Evolutionary conservation across 495 filamentous ascomycete genomes (phyloP).

Genomic region (Xylaria cubensis): DNA sequence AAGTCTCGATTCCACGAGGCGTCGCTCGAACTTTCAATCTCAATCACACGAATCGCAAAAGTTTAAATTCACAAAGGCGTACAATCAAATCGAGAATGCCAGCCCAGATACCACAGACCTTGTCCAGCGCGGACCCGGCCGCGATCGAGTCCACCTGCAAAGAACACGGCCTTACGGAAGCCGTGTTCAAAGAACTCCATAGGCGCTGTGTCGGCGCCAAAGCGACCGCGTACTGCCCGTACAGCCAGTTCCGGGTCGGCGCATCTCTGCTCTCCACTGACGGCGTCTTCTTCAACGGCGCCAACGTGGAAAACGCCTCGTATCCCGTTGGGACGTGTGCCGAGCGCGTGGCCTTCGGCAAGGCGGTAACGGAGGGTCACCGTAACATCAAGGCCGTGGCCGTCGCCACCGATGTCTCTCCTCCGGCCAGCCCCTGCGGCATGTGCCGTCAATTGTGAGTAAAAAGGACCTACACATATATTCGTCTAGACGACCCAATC

Average conservation of each 20-base stretch:
- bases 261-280: constrained; percentile 73
- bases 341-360: constrained; percentile 84
- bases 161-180: constrained; percentile 57
- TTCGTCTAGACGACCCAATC: neutral
- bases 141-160: constrained; percentile 42
- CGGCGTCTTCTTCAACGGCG: constrained; percentile 71
- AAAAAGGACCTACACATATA: neutral
- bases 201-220: constrained; percentile 69
- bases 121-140: constrained; percentile 35
- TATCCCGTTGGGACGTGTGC: constrained; percentile 95
- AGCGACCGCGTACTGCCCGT: constrained; percentile 84
- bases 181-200: constrained; percentile 68
- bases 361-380: constrained; percentile 76
- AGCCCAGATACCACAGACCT: constrained; percentile 29
- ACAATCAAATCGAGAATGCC: constrained; percentile 12
- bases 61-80: neutral
- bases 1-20: neutral
- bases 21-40: neutral
- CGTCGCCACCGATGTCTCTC: constrained; percentile 80
- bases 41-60: neutral
- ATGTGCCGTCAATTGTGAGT: constrained; percentile 70
- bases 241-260: constrained; percentile 93
- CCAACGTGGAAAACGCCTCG: constrained; percentile 92
- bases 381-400: constrained; percentile 79
- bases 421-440: constrained; percentile 75